These are phyloP conservation scores for Erigeron canadensis DNA, from an alignment of 129 eudicot species.

Conservation along the genomic window DNA sequence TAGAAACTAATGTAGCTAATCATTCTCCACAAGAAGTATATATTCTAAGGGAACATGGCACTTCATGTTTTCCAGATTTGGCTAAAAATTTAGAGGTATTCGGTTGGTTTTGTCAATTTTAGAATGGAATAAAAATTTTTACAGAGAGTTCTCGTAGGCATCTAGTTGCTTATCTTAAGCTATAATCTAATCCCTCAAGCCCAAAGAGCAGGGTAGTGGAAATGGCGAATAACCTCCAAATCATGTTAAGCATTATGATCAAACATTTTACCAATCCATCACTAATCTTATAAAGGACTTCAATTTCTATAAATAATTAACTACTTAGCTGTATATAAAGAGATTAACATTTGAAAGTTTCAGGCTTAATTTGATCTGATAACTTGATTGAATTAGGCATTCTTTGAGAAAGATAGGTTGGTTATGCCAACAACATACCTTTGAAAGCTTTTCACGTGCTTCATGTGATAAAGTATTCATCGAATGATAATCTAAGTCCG, in stretches of 20 bases:
- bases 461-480: slow-evolving; percentile 82
- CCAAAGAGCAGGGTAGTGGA: background rate
- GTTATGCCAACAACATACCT: slow-evolving; percentile 44
- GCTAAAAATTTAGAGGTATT: background rate
- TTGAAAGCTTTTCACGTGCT: slow-evolving; percentile 95
- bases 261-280: background rate
- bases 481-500: slow-evolving; percentile 67
- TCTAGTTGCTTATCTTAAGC: background rate
- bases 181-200: background rate
- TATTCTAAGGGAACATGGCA: background rate
- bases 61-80: background rate
- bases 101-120: background rate
- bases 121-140: background rate
- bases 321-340: background rate
- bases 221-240: background rate
- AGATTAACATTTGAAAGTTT: background rate
- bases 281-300: background rate
- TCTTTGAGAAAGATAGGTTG: background rate
- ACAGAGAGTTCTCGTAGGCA: background rate
- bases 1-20: background rate
- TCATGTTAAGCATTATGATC: background rate
- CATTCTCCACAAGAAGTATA: background rate
- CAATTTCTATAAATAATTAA: background rate
- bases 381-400: background rate
- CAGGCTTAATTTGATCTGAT: slow-evolving; percentile 13